A percentile compares a stretch with the other conserved stretches of the same genome.
Evolutionary conservation across 768 basidiomycete species (phyloP).

Genomic region (Neoboletus subvelutipes): DNA sequence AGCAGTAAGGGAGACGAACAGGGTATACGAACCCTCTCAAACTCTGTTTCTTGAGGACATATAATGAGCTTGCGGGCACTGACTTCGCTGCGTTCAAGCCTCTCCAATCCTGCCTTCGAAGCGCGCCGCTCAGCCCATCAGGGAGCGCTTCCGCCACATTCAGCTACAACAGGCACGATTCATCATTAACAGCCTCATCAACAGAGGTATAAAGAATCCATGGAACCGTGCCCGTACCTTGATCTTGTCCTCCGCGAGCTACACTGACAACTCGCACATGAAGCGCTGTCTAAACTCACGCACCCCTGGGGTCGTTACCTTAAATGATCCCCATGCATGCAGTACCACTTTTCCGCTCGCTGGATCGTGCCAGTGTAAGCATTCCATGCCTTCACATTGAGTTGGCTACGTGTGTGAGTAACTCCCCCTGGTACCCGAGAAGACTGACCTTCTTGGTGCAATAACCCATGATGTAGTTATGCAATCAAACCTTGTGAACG

Average conservation of each 20-base stretch:
- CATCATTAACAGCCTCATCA: neutral
- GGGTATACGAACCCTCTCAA: neutral
- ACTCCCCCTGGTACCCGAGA: too few relatives aligned
- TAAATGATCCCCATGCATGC: constrained; percentile 2
- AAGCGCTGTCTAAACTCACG: constrained; percentile 10
- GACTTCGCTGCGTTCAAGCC: neutral
- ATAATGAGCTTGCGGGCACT: constrained; percentile 5
- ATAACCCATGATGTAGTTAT: too few relatives aligned
- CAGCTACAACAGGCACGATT: neutral
- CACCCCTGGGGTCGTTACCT: neutral
- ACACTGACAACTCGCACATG: constrained; percentile 6
- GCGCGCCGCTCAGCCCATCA: neutral
- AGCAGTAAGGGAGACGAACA: neutral
- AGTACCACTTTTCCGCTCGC: constrained; percentile 5
- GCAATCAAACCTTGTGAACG: too few relatives aligned
- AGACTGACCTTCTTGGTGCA: too few relatives aligned
- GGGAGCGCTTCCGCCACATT: constrained; percentile 5
- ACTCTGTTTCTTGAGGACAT: neutral
- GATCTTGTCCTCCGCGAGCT: constrained; percentile 10
- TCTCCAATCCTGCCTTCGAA: neutral
- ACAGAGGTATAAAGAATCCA: neutral
- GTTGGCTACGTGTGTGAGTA: too few relatives aligned
- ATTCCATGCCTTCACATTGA: too few relatives aligned
- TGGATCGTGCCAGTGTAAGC: neutral
- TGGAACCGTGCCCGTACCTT: constrained; percentile 1